Conservation (phyloP, 805 yeast species). For the Teunomyces funiuensis region DNA sequence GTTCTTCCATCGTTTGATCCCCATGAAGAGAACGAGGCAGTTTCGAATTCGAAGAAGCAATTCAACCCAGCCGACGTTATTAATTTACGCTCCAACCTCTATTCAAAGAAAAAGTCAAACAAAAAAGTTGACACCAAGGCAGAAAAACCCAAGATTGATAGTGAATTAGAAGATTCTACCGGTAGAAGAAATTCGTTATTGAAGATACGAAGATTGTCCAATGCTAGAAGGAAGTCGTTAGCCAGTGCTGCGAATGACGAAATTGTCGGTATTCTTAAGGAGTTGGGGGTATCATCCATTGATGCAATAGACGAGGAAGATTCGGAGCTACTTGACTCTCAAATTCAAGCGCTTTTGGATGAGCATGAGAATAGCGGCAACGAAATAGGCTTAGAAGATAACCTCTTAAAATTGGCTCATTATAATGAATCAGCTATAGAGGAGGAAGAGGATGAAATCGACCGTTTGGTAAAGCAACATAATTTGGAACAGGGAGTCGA, state of each 20-base stretch:
- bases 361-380: conserved; percentile 19
- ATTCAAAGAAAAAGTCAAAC: conserved; percentile 15
- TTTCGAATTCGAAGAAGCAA: conserved; percentile 28
- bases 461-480: conserved; percentile 34
- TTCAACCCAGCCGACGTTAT: conserved; percentile 65
- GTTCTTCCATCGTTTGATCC: conserved; percentile 72
- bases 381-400: conserved; percentile 14
- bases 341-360: conserved; percentile 30
- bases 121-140: neutral
- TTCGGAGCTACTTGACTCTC: conserved; percentile 30
- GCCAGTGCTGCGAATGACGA: conserved; percentile 42
- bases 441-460: conserved; percentile 40
- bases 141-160: conserved; percentile 4
- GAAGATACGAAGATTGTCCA: conserved; percentile 32
- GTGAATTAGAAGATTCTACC: neutral
- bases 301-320: conserved; percentile 31
- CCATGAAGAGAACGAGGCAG: conserved; percentile 20
- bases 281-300: conserved; percentile 33
- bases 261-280: conserved; percentile 35
- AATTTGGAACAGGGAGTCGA: conserved; percentile 33
- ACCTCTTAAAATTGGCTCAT: conserved; percentile 16
- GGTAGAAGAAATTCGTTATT: conserved; percentile 13
- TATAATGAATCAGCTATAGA: conserved; percentile 27
- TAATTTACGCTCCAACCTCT: conserved; percentile 52
- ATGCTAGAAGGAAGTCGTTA: conserved; percentile 37